Conservation (phyloP, 2,329 filamentous ascomycete species). For the Phaeosphaeriaceae sp. region DNA sequence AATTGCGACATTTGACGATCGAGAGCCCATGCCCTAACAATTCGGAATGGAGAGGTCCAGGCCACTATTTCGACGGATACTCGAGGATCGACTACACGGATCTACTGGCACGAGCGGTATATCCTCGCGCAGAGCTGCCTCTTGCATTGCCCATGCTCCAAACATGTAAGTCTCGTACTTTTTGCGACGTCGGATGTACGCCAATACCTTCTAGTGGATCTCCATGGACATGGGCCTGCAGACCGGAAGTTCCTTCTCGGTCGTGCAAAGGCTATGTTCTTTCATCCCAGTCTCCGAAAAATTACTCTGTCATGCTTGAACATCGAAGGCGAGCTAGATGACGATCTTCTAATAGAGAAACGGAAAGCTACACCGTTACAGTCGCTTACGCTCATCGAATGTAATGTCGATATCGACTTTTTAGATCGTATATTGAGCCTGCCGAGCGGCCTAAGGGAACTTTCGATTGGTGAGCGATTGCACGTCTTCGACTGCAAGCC, state of each 20-base stretch:
- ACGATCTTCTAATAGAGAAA: slow-evolving; percentile 20
- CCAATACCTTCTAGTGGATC: slow-evolving; percentile 33
- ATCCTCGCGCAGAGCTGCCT: slow-evolving; percentile 20
- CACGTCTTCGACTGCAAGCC: slow-evolving; percentile 37
- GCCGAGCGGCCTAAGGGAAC: slow-evolving; percentile 39
- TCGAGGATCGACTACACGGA: slow-evolving; percentile 42
- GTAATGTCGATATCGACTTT: slow-evolving; percentile 41
- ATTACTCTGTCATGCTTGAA: slow-evolving; percentile 45
- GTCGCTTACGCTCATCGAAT: slow-evolving; percentile 45
- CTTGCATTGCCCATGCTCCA: slow-evolving; percentile 36
- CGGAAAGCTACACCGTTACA: slow-evolving; percentile 37
- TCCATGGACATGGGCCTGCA: slow-evolving; percentile 41
- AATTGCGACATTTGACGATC: slow-evolving; percentile 38
- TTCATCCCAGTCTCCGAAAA: slow-evolving; percentile 39
- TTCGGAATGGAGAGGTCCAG: slow-evolving; percentile 33
- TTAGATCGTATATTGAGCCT: slow-evolving; percentile 37
- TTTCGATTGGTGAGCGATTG: slow-evolving; percentile 43
- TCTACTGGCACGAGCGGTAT: slow-evolving; percentile 34
- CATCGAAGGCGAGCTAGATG: slow-evolving; percentile 27
- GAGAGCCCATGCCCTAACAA: slow-evolving; percentile 48
- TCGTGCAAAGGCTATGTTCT: slow-evolving; percentile 36
- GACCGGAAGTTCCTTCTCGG: slow-evolving; percentile 37
- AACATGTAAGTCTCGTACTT: slow-evolving; percentile 29
- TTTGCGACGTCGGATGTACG: neutral
- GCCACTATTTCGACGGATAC: slow-evolving; percentile 32